These are phyloP conservation scores for Epichloe bromicola DNA, from an alignment of 2,329 filamentous ascomycete genomes.

Conservation along the genomic window DNA sequence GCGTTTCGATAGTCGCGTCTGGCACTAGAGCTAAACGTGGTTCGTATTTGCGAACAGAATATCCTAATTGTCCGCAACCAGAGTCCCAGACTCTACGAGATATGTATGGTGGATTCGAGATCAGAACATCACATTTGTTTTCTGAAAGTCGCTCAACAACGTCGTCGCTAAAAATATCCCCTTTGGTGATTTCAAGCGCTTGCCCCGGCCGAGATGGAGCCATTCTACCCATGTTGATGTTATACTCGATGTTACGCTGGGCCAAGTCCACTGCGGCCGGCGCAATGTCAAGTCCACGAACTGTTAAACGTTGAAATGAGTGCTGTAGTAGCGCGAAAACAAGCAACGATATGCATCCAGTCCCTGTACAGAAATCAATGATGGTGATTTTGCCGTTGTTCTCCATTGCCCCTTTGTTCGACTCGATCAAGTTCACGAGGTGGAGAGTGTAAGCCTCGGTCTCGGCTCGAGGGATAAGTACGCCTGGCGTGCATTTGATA, in stretches of 20 bases:
- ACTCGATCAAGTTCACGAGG: slow-evolving; percentile 34
- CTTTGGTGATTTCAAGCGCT: slow-evolving; percentile 30
- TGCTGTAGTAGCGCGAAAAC: slow-evolving; percentile 48
- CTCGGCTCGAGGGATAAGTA: slow-evolving; percentile 75
- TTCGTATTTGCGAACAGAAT: slow-evolving; percentile 73
- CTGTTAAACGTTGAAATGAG: slow-evolving; percentile 27
- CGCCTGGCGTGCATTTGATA: slow-evolving; percentile 60
- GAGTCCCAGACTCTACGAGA: slow-evolving; percentile 37
- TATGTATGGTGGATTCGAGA: slow-evolving; percentile 88
- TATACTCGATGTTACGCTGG: slow-evolving; percentile 48
- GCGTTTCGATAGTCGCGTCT: slow-evolving; percentile 14
- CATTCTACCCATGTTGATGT: slow-evolving; percentile 31
- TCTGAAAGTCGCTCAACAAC: slow-evolving; percentile 18
- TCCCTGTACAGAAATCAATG: slow-evolving; percentile 81
- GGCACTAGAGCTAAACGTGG: slow-evolving; percentile 68
- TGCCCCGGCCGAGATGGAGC: slow-evolving; percentile 8
- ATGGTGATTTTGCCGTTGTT: slow-evolving; percentile 36
- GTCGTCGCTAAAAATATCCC: slow-evolving; percentile 35
- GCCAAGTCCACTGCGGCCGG: slow-evolving; percentile 51
- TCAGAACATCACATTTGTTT: slow-evolving; percentile 47
- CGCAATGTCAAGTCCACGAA: slow-evolving; percentile 67
- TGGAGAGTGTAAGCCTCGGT: slow-evolving; percentile 56
- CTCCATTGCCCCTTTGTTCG: slow-evolving; percentile 6
- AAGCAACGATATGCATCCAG: slow-evolving; percentile 76
- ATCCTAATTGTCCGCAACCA: slow-evolving; percentile 34